Conservation (phyloP, 1,284 basidiomycete species). For the Ustilago sp. region DNA sequence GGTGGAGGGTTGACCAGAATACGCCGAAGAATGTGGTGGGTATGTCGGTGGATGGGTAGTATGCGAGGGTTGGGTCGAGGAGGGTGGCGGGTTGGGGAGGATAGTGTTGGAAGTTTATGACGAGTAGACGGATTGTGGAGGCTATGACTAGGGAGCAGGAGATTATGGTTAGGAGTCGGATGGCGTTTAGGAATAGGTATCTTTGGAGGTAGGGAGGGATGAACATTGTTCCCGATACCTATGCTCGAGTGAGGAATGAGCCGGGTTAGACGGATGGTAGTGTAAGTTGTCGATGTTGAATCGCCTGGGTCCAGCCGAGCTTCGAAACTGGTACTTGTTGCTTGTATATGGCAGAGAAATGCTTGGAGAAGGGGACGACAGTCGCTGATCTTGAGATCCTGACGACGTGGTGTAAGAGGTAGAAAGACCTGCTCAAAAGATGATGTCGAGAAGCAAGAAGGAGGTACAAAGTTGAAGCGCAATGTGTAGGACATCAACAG, state of each 20-base stretch:
- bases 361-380: neutral
- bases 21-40: conserved; percentile 54
- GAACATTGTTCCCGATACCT: conserved; percentile 18
- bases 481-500: neutral
- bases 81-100: conserved; percentile 11
- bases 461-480: neutral
- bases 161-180: conserved; percentile 47
- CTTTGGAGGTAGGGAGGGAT: conserved; percentile 46
- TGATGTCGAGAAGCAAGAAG: neutral
- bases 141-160: conserved; percentile 36
- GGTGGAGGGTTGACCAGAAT: conserved; percentile 58
- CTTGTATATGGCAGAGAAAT: neutral
- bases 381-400: neutral
- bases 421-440: neutral
- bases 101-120: conserved; percentile 32
- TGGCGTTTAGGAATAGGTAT: conserved; percentile 43
- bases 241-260: too few species aligned
- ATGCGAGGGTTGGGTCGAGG: conserved; percentile 7
- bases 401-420: neutral
- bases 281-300: neutral
- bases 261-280: too few species aligned
- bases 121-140: conserved; percentile 29
- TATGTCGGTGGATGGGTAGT: conserved; percentile 52
- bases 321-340: too few species aligned
- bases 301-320: neutral